A percentile compares a stretch with the other conserved stretches of the same genome.
These are phyloP conservation scores for Curvularia sp. DNA, from an alignment of 2,329 filamentous ascomycete species.

Conservation along the genomic window DNA sequence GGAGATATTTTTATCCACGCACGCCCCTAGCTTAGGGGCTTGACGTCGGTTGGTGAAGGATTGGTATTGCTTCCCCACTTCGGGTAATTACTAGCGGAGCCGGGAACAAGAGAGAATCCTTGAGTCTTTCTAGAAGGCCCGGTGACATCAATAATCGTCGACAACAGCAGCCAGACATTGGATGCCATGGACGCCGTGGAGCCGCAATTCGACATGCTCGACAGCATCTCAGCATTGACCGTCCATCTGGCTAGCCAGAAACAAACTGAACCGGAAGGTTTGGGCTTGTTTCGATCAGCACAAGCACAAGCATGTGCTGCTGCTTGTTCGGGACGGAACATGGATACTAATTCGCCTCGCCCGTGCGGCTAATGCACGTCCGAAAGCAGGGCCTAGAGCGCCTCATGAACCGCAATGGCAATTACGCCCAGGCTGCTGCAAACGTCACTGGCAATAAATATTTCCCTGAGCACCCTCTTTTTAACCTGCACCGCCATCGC, in stretches of 20 bases:
- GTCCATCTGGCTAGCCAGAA: neutral
- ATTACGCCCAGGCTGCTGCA: slow-evolving; percentile 9
- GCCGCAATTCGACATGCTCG: too few species aligned
- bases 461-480: slow-evolving; percentile 18
- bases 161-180: neutral
- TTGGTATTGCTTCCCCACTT: slow-evolving; percentile 34
- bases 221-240: neutral
- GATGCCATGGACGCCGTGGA: neutral
- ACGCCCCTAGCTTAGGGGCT: slow-evolving; percentile 11
- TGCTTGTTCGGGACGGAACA: slow-evolving; percentile 17
- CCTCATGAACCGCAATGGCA: slow-evolving; percentile 7
- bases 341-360: slow-evolving; percentile 24
- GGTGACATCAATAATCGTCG: slow-evolving; percentile 1
- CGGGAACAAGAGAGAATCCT: slow-evolving; percentile 11
- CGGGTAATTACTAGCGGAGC: slow-evolving; percentile 23
- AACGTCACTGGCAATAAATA: slow-evolving; percentile 33
- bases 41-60: slow-evolving; percentile 29
- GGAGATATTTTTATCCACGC: slow-evolving; percentile 29
- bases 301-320: slow-evolving; percentile 12
- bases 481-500: slow-evolving; percentile 7
- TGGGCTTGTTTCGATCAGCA: slow-evolving; percentile 5
- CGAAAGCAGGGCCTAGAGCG: slow-evolving; percentile 13
- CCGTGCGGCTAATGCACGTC: slow-evolving; percentile 29
- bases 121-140: slow-evolving; percentile 19
- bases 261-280: neutral